phyloP scores from a whole-genome alignment of 352 stramenopile genomes.

The Phytophthora pluvialis region DNA sequence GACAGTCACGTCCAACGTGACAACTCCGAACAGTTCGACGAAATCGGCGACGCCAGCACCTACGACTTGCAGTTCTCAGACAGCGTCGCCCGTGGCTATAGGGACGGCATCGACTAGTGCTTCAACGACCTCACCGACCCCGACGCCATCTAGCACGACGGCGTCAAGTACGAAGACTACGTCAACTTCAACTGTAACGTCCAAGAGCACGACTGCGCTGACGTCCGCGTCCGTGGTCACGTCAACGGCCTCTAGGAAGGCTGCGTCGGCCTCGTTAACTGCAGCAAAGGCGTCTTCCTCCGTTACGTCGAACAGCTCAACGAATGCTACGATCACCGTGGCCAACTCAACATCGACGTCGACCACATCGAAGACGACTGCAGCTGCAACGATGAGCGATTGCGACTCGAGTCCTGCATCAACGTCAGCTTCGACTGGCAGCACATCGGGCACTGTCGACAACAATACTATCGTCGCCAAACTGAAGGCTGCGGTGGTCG shows the following conservation, averaged over 20 bases:
- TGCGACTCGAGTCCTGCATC: not conserved
- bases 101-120: not conserved
- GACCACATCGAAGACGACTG: not conserved
- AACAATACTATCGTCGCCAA: slow-evolving; percentile 19
- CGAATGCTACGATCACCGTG: slow-evolving; percentile 5
- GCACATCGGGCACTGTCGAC: slow-evolving; percentile 10
- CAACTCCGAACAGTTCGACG: slow-evolving; percentile 7
- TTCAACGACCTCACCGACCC: not conserved
- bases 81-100: not conserved
- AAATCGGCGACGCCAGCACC: not conserved
- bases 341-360: slow-evolving; percentile 10
- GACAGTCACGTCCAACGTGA: slow-evolving; percentile 1
- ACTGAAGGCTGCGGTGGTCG: slow-evolving; percentile 18
- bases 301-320: slow-evolving; percentile 18
- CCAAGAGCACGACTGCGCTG: slow-evolving; percentile 9
- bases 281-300: slow-evolving; percentile 4
- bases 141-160: not conserved
- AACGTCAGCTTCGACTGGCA: not conserved
- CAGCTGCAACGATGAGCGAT: not conserved
- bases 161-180: not conserved
- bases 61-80: not conserved
- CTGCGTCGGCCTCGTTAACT: not conserved
- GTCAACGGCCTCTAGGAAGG: slow-evolving; percentile 4
- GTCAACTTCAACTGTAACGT: slow-evolving; percentile 6
- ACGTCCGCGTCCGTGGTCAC: slow-evolving; percentile 25